Conservation (phyloP, 495 filamentous ascomycete species). For the Xylona heveae region DNA sequence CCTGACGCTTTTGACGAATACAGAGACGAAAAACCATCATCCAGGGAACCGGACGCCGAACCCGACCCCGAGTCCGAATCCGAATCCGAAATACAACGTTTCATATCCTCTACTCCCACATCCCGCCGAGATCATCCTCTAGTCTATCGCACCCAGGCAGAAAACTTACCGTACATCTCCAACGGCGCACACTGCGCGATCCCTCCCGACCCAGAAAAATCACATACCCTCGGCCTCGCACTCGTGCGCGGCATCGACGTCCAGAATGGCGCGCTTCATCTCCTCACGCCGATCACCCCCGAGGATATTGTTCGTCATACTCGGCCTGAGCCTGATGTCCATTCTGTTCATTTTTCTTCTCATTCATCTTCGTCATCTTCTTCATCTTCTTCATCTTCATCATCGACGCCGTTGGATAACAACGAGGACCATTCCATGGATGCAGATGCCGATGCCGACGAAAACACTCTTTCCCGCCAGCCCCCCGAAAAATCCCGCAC, state of each 20-base stretch:
- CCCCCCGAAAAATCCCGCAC: too few relatives aligned
- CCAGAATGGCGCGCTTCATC: conserved; percentile 20
- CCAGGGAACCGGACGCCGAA: not conserved
- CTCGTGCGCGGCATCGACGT: conserved; percentile 33
- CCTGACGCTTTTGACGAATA: not conserved
- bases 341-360: not conserved
- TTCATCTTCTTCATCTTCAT: too few relatives aligned
- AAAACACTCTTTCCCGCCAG: conserved; percentile 1
- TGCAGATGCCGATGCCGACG: not conserved
- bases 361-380: too few relatives aligned
- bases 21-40: not conserved
- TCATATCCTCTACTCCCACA: too few relatives aligned
- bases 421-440: not conserved
- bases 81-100: not conserved
- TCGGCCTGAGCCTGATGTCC: not conserved
- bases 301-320: conserved; percentile 10
- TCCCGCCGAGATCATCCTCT: too few relatives aligned
- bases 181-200: conserved; percentile 1
- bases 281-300: conserved; percentile 25
- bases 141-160: conserved; percentile 1
- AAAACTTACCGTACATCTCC: conserved; percentile 8
- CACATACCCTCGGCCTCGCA: conserved; percentile 24
- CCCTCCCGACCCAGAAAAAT: conserved; percentile 21
- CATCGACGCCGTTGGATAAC: too few relatives aligned
- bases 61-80: too few relatives aligned